A percentile compares a stretch with the other conserved stretches of the same genome.
Conservation (phyloP, 495 filamentous ascomycete genomes). For the Thozetella sp. region DNA sequence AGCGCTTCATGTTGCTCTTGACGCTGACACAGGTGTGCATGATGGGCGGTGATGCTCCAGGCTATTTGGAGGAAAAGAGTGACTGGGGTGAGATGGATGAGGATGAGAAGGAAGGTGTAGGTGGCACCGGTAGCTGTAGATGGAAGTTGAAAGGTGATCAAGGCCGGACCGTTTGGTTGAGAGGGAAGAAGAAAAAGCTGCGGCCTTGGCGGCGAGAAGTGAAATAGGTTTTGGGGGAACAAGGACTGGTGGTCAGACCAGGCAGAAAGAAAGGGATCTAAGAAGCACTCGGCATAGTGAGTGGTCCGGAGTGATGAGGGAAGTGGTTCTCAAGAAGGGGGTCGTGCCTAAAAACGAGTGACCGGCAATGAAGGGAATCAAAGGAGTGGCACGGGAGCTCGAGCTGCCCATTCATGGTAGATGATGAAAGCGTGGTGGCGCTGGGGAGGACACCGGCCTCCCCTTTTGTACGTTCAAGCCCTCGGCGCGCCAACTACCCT, state of each 20-base stretch:
- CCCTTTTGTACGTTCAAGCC: neutral
- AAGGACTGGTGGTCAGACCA: neutral
- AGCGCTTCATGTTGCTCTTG: slow-evolving; percentile 23
- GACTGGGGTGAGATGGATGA: neutral
- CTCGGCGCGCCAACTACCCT: neutral
- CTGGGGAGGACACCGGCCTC: neutral
- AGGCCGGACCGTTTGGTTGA: too few species aligned
- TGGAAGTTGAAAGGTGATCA: neutral
- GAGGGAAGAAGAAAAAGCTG: neutral
- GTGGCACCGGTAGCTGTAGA: too few species aligned
- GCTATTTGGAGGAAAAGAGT: neutral
- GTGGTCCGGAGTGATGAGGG: neutral
- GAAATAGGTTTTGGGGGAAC: neutral
- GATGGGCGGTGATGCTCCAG: neutral
- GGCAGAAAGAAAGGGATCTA: slow-evolving; percentile 6
- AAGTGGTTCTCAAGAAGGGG: neutral
- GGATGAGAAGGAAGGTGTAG: neutral
- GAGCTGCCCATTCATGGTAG: slow-evolving; percentile 14
- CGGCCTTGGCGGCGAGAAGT: neutral
- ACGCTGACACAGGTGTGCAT: slow-evolving; percentile 20
- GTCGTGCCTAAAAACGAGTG: slow-evolving; percentile 6
- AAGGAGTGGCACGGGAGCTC: slow-evolving; percentile 21
- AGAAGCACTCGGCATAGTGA: neutral
- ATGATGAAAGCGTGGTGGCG: neutral
- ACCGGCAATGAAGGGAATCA: slow-evolving; percentile 14